These are phyloP conservation scores for Oryza glaberrima DNA, from an alignment of 176 grass and related monocot genomes.

Conservation along the genomic window DNA sequence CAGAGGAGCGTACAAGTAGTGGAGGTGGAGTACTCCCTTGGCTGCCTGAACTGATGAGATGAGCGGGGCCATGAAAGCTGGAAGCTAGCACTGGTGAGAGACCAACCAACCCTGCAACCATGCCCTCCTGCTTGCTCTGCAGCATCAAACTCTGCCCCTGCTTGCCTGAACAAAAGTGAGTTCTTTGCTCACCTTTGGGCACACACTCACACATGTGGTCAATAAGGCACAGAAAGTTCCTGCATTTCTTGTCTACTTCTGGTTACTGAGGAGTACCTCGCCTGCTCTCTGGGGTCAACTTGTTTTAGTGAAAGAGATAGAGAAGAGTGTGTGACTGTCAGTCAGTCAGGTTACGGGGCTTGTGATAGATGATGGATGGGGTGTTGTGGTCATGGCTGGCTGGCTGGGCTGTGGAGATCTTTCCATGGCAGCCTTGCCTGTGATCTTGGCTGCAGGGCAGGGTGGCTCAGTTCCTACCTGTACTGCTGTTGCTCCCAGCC, in stretches of 20 bases:
- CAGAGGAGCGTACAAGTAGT: neutral
- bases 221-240: constrained; percentile 5
- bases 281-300: constrained; percentile 44
- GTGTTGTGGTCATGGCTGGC: neutral
- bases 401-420: constrained; percentile 8
- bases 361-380: constrained; percentile 32
- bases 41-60: neutral
- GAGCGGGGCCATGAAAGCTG: neutral
- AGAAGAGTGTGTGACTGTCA: constrained; percentile 17
- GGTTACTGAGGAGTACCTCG: neutral
- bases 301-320: constrained; percentile 2
- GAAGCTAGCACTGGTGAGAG: neutral
- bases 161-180: constrained; percentile 23
- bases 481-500: neutral
- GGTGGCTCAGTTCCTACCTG: neutral
- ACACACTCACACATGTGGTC: constrained; percentile 25
- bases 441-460: constrained; percentile 7
- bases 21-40: neutral
- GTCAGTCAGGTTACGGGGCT: constrained; percentile 42
- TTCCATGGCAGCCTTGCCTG: constrained; percentile 48
- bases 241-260: constrained; percentile 23
- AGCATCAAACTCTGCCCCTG: constrained; percentile 15
- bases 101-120: constrained; percentile 1
- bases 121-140: constrained; percentile 6
- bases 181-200: constrained; percentile 17